Evolutionary conservation across 495 filamentous ascomycete genomes (phyloP).

Genomic region (Aspergillus avenaceus): DNA sequence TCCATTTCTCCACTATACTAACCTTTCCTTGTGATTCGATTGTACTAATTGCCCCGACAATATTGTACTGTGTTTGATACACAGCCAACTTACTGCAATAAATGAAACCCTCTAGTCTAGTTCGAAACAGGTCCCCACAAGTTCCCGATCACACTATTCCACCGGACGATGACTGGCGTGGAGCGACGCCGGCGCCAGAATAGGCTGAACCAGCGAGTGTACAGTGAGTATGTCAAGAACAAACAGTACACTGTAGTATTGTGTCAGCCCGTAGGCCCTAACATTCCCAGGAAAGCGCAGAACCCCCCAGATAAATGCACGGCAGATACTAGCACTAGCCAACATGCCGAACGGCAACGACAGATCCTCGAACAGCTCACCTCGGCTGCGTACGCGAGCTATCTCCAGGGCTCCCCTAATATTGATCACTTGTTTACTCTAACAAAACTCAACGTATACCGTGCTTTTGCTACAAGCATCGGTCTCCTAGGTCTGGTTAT

Average conservation of each 20-base stretch:
- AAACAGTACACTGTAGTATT: no score
- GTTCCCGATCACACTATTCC: no score
- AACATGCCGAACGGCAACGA: background rate
- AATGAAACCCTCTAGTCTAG: no score
- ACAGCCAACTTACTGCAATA: no score
- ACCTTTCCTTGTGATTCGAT: no score
- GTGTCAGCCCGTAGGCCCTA: background rate
- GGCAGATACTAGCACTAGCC: background rate
- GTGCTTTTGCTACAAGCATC: conserved; percentile 27
- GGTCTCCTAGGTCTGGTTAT: conserved; percentile 13
- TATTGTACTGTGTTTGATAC: no score
- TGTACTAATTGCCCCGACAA: no score
- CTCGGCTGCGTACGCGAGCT: conserved; percentile 24
- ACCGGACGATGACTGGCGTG: background rate
- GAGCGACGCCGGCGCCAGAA: background rate
- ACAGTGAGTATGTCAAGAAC: background rate
- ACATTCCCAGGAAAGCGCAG: background rate
- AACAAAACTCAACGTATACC: conserved; percentile 39
- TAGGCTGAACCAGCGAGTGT: background rate
- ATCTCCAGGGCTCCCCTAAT: conserved; percentile 25
- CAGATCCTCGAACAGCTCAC: conserved; percentile 22
- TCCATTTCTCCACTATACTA: no score
- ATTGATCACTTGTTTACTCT: conserved; percentile 38
- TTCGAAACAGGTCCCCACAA: no score
- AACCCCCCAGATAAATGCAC: background rate